These are phyloP conservation scores for Kuraishia cidri DNA, from an alignment of 805 yeast genomes.

Conservation along the genomic window DNA sequence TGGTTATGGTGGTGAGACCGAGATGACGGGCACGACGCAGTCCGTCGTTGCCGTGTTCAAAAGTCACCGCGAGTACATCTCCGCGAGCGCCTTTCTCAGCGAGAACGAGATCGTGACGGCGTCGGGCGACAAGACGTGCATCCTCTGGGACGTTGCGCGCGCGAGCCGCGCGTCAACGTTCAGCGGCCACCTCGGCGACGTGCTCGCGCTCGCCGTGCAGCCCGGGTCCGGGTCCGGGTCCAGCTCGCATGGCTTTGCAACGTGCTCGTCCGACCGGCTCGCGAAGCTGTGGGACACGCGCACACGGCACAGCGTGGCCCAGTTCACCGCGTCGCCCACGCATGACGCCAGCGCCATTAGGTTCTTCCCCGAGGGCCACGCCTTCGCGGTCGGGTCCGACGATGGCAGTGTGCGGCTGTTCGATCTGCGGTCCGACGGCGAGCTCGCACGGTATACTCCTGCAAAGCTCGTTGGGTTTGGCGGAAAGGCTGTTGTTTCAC, in stretches of 20 bases:
- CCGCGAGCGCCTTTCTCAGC: slow-evolving; percentile 61
- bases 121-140: slow-evolving; percentile 77
- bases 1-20: slow-evolving; percentile 10
- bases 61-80: slow-evolving; percentile 79
- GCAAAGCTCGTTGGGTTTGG: no score
- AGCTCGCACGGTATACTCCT: slow-evolving; percentile 40
- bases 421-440: slow-evolving; percentile 74
- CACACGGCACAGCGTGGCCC: slow-evolving; percentile 27
- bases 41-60: slow-evolving; percentile 45
- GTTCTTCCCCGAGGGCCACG: slow-evolving; percentile 62
- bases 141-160: slow-evolving; percentile 69
- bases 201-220: slow-evolving; percentile 34
- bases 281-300: slow-evolving; percentile 62
- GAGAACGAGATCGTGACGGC: slow-evolving; percentile 53
- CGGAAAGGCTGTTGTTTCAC: no score
- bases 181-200: slow-evolving; percentile 67
- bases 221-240: slow-evolving; percentile 12
- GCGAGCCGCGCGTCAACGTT: slow-evolving; percentile 45
- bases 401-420: slow-evolving; percentile 64
- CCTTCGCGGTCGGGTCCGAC: slow-evolving; percentile 71
- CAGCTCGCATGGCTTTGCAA: slow-evolving; percentile 39
- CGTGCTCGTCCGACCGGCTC: slow-evolving; percentile 64
- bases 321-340: slow-evolving; percentile 36
- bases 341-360: slow-evolving; percentile 60
- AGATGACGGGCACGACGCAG: slow-evolving; percentile 1